Evolutionary conservation across 192 early-diverging fungal genomes (phyloP).

Genomic region (Martensiomyces pterosporus): DNA sequence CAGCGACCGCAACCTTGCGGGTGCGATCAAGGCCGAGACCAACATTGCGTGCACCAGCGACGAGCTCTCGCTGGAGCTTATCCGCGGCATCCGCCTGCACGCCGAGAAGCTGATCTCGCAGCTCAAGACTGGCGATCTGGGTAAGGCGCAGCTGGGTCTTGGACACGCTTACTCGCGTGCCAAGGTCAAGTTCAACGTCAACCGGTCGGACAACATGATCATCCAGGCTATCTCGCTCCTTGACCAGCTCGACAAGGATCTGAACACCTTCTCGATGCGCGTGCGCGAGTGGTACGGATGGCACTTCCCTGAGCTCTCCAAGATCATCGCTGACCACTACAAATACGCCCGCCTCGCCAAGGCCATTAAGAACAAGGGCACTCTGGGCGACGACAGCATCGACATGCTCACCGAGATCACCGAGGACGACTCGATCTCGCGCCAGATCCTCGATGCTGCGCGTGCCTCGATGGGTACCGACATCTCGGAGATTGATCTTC

Average conservation of each 20-base stretch:
- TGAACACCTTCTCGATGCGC: slow-evolving; percentile 97
- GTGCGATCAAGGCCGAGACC: slow-evolving; percentile 58
- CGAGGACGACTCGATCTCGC: slow-evolving; percentile 75
- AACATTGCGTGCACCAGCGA: slow-evolving; percentile 75
- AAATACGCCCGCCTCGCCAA: slow-evolving; percentile 87
- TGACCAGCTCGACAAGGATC: slow-evolving; percentile 97
- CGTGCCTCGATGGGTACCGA: slow-evolving; percentile 98
- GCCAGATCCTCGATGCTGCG: slow-evolving; percentile 89
- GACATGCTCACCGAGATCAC: slow-evolving; percentile 78
- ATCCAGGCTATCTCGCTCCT: slow-evolving; percentile 89
- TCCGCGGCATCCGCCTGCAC: slow-evolving; percentile 93
- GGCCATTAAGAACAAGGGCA: slow-evolving; percentile 89
- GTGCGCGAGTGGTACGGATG: slow-evolving; percentile 99
- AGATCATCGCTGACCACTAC: slow-evolving; percentile 92
- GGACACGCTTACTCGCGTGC: slow-evolving; percentile 98
- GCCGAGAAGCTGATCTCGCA: slow-evolving; percentile 82
- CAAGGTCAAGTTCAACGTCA: slow-evolving; percentile 99
- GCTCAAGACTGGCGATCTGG: slow-evolving; percentile 90
- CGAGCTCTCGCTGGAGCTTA: slow-evolving; percentile 81
- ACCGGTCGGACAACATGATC: slow-evolving; percentile 96
- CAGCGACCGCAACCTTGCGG: slow-evolving; percentile 79
- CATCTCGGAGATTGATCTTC: slow-evolving; percentile 91
- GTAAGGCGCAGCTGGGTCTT: slow-evolving; percentile 91
- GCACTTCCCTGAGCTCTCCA: slow-evolving; percentile 99
- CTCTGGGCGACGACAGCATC: slow-evolving; percentile 69